Evolutionary conservation across 768 basidiomycete genomes (phyloP).

Genomic region (Chiua virens): DNA sequence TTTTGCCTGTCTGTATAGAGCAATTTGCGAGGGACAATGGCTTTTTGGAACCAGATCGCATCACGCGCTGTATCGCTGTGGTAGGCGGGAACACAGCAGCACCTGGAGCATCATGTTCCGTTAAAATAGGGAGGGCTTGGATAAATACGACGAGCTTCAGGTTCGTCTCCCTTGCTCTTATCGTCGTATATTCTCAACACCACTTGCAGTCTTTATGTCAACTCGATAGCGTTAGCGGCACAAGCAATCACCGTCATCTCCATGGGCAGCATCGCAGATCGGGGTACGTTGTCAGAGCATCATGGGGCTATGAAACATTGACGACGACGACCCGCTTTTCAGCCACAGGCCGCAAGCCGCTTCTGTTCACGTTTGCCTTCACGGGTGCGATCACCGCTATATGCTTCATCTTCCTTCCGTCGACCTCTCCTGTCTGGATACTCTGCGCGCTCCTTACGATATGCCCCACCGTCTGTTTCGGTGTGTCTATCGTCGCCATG

Average conservation of each 20-base stretch:
- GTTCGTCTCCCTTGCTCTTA: conserved; percentile 35
- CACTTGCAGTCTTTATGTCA: conserved; percentile 71
- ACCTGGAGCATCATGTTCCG: conserved; percentile 64
- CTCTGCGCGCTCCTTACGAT: conserved; percentile 69
- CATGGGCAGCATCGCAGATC: conserved; percentile 89
- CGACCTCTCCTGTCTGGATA: conserved; percentile 68
- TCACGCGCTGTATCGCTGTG: conserved; percentile 48
- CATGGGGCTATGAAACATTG: too few species aligned
- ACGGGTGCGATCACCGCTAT: conserved; percentile 69
- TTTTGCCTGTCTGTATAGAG: conserved; percentile 80
- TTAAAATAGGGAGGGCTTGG: conserved; percentile 81
- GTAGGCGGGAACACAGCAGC: conserved; percentile 17
- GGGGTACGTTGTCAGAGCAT: conserved; percentile 63
- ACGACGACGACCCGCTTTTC: too few species aligned
- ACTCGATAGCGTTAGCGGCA: conserved; percentile 83
- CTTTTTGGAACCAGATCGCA: conserved; percentile 67
- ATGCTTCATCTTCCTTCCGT: conserved; percentile 72
- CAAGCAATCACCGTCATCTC: conserved; percentile 96
- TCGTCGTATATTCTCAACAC: not conserved
- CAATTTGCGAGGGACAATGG: conserved; percentile 93
- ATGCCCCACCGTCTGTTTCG: conserved; percentile 82
- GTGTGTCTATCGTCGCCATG: conserved; percentile 83
- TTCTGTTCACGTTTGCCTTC: conserved; percentile 74
- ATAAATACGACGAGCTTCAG: conserved; percentile 92
- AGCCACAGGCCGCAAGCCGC: conserved; percentile 70